Base-by-base conservation (phyloP, 352 stramenopile genomes). In the Peronospora farinosa region DNA sequence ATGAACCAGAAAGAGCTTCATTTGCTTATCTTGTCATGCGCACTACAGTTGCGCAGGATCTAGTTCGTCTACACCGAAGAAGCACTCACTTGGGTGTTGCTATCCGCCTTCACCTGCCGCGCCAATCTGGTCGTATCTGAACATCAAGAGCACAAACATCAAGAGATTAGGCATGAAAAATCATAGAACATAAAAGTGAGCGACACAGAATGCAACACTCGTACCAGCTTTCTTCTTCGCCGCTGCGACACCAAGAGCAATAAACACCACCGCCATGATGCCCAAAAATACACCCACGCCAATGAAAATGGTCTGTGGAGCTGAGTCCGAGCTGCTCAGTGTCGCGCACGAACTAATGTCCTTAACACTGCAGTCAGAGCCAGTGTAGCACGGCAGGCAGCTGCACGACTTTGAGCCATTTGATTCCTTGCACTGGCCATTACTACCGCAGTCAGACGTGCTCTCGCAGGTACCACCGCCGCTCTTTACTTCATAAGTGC, bases 301-400 rank as follows among this genome's bases (percentile, higher is more conserved):
- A 5, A 67, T 65, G 39, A 93, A 93, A 51, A 93, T 86, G 23
- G 74, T 51, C 55, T 83, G 79, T 0, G 82, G 82, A 2, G 82
- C 82, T 19, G 60, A 55, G 25, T 69, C 54, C 36, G 67, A 85
- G 56, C 72, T 89, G 15, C 60, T 63, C 13, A 93, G 62, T 33
- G 72, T 75, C 44, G 67, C 80, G 51, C 79, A 93, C 7, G 67
- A 71, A 15, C 54, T 69, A 39, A 78, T 81, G 55, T 90, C 80
- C 52, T 84, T 82, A 13, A 93, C 69, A 23, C 74, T 87, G 67
- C 82, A 93, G 41, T 84, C 67, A 5, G 57, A 69, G n/a, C 82
- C 82, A 10, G 73, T 87, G 68, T 85, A 93, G 56, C 82, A 93
- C 0, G 75, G 68, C 41, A 87, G 47, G 40, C 82, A 93, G 45